A percentile compares a stretch with the other conserved stretches of the same genome.
These are phyloP conservation scores for Pseudoturritis turrita DNA, from an alignment of 345 rosid species.

Conservation along the genomic window DNA sequence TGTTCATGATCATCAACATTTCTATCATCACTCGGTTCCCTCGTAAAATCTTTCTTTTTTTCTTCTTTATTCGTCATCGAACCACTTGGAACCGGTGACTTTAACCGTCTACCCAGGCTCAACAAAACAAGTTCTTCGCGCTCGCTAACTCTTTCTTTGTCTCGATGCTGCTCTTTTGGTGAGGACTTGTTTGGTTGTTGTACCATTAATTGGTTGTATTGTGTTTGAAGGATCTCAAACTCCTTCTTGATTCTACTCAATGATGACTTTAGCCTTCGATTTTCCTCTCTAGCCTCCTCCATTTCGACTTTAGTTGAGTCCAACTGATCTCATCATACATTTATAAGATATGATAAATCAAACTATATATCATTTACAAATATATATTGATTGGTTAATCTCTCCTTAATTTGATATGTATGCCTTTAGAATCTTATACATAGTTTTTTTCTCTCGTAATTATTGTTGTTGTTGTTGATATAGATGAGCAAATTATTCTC, in stretches of 20 bases:
- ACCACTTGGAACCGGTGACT: slow-evolving; percentile 31
- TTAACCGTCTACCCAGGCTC: slow-evolving; percentile 54
- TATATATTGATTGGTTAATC: neutral
- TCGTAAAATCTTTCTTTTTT: neutral
- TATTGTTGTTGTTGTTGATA: neutral
- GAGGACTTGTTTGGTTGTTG: slow-evolving; percentile 27
- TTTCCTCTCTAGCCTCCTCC: slow-evolving; percentile 74
- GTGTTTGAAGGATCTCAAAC: slow-evolving; percentile 56
- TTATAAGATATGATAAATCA: neutral
- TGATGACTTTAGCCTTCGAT: slow-evolving; percentile 56
- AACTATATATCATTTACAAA: neutral
- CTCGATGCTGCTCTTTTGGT: slow-evolving; percentile 32
- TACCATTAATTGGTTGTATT: slow-evolving; percentile 39
- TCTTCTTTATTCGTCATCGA: slow-evolving; percentile 33
- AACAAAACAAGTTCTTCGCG: slow-evolving; percentile 59
- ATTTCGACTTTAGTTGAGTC: slow-evolving; percentile 66
- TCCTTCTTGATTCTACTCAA: slow-evolving; percentile 54
- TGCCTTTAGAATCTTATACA: neutral
- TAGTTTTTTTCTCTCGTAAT: neutral
- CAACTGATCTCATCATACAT: slow-evolving; percentile 41
- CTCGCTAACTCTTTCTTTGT: slow-evolving; percentile 33
- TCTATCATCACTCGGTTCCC: neutral
- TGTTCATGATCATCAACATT: slow-evolving; percentile 9
- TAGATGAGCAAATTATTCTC: neutral
- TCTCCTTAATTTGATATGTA: neutral